Base-by-base conservation (phyloP, 352 stramenopile genomes). In the Pythium coloratum region DNA sequence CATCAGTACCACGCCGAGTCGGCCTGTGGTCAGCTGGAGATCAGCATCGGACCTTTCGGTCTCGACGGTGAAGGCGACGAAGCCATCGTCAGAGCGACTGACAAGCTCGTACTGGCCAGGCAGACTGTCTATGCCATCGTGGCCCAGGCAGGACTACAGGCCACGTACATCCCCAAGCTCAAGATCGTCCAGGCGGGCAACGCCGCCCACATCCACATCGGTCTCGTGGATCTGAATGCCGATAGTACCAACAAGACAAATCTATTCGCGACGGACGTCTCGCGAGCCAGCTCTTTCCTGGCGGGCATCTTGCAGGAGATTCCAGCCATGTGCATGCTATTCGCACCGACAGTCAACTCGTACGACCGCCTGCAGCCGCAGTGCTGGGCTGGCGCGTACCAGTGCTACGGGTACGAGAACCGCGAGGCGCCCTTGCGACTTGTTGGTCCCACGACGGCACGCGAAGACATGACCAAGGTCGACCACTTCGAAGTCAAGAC, bases 401-500 rank as follows among this genome's bases (percentile, higher is more conserved):
- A 65, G 26, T 78, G 72, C 72, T 74, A 74, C 53, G 72, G 72
- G 20, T 78, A 70, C 55, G 72, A 78, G 55, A 78, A 78, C 66
- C 56, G 62, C 3, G 71, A 78, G 53, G 71, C 71, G 0, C 67
- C 71, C 3, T 50, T 78, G 32, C 71, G 71, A 9, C 38, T 75
- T 10, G 66, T 75, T 7, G 59, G 69, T 0, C 55, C 53, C 24
- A 55, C 57, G 20, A 30, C 50, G 0, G 61, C 61, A 2, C 34
- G 44, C 1, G 33, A 64, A 3, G 34, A 63, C 30, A n/a, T 55
- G 1, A 34, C 8, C 14, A 16, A 32, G 2, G 54, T 68, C 2
- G 34, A 78, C 32, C 72, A 74, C 18, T 68, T 78, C 16, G 72
- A 78, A 46, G 24, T 78, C 69, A 78, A 74, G 63, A 69, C 69